Base-by-base conservation (phyloP, 2,329 filamentous ascomycete genomes). In the Aspergillus sp. region DNA sequence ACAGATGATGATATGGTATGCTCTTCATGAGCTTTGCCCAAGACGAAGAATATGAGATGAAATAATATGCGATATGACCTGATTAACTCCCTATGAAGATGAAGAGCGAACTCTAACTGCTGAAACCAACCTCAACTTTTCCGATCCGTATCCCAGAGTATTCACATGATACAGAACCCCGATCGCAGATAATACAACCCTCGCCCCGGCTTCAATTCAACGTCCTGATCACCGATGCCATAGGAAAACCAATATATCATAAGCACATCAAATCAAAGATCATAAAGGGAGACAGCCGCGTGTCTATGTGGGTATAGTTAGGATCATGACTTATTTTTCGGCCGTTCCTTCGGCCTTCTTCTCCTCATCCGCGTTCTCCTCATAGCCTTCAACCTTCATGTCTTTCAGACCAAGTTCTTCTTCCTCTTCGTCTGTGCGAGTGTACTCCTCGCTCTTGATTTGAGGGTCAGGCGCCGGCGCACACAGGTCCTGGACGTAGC, bases 351-450 rank as follows among this genome's bases (percentile, higher is more conserved):
- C 54, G 38, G 49, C 38, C 41, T 59, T 9, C 31, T 51, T 47
- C 15, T 64, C 62, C 58, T 69, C 60, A 28, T 69, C 64, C 49
- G 70, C 67, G 64, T 87, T 84, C 57, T 87, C 82, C 76, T 90
- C 90, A 72, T 99, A 98, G 0, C 88, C 89, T 76, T 98, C 93
- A 0, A 89, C 88, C 84, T 94, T 95, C 89, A 99, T 99, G 73
- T 99, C 95, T 62, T 82, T 88, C 66, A 99, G 80, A 0, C 95
- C 95, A 11, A 99, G 81, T 62, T 97, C 92, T 72, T 99, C 95
- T 79, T 97, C 92, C 74, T 99, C 95, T 76, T 97, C 91, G 0
- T 90, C 88, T 0, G 94, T 97, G 63, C 95, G 86, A 62, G 91
- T 87, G 76, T 99, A 99, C 31, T 91, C 90, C 79, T 92, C 91